Evolutionary conservation across 148 eudicot genomes (phyloP).

Genomic region (Linanthus parryae): DNA sequence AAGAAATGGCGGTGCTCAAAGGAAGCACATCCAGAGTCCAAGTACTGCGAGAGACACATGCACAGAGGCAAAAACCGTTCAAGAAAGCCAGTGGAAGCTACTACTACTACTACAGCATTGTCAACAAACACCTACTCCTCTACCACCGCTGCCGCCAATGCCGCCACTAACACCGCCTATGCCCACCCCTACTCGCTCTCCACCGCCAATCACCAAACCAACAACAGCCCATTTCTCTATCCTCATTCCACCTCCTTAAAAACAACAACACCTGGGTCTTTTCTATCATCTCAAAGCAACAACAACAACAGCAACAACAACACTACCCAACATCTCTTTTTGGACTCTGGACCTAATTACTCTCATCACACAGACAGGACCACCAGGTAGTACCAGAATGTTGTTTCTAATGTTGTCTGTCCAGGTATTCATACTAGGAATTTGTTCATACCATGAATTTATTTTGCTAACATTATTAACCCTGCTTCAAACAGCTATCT

Average conservation of each 20-base stretch:
- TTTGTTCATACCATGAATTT: too few relatives aligned
- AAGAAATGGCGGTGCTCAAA: constrained; percentile 44
- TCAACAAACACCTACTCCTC: too few relatives aligned
- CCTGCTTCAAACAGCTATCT: neutral
- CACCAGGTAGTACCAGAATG: constrained; percentile 31
- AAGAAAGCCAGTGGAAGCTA: constrained; percentile 17
- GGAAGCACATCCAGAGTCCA: constrained; percentile 30
- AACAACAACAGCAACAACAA: too few relatives aligned
- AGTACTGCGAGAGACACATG: constrained; percentile 40
- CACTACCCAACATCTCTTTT: constrained; percentile 4
- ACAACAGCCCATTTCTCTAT: neutral
- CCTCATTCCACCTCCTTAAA: neutral
- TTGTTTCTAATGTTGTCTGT: too few relatives aligned
- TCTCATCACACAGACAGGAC: constrained; percentile 21
- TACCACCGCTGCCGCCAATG: too few relatives aligned
- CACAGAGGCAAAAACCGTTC: constrained; percentile 27
- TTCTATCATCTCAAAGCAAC: neutral
- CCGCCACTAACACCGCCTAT: too few relatives aligned
- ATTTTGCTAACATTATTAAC: neutral
- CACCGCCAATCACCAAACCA: neutral
- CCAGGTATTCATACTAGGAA: too few relatives aligned
- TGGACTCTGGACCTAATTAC: constrained; percentile 6
- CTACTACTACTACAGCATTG: neutral
- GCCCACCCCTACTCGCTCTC: neutral
- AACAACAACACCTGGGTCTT: neutral